These are phyloP conservation scores for Talaromyces stipitatus DNA, from an alignment of 495 filamentous ascomycete genomes.

Conservation along the genomic window DNA sequence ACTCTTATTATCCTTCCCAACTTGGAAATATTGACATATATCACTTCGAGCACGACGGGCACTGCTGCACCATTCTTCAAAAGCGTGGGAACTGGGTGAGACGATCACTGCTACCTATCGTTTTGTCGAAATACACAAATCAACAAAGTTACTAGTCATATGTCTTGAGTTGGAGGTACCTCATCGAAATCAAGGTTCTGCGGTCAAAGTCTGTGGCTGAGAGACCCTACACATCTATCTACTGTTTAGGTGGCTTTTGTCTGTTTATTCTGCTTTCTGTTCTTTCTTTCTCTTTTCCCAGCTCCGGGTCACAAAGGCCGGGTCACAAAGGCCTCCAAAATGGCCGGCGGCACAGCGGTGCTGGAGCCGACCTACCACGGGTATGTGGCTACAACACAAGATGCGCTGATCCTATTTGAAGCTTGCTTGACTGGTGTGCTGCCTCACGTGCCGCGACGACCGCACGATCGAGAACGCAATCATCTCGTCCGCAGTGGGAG, in stretches of 20 bases:
- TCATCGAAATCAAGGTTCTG: background rate
- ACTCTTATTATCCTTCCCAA: background rate
- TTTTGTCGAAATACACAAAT: background rate
- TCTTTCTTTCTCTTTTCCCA: background rate
- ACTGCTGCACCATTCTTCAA: background rate
- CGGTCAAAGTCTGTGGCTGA: background rate
- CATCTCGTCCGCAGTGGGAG: constrained; percentile 72
- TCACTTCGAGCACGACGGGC: background rate
- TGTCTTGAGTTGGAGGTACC: background rate
- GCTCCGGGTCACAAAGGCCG: constrained; percentile 1
- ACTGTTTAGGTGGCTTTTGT: background rate
- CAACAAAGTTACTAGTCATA: background rate
- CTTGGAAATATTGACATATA: background rate
- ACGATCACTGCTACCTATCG: background rate
- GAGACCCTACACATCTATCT: background rate
- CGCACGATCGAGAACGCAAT: constrained; percentile 73
- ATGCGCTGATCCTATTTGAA: constrained; percentile 70
- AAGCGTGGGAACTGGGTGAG: background rate
- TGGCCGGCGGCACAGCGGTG: constrained; percentile 40
- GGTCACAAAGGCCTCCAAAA: constrained; percentile 14
- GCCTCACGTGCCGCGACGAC: constrained; percentile 69
- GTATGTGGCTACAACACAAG: constrained; percentile 63
- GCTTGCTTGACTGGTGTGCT: constrained; percentile 61
- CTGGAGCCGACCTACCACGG: constrained; percentile 54
- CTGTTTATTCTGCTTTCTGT: background rate